Evolutionary conservation across 2,329 filamentous ascomycete species (phyloP).

Genomic region (Colletotrichum sp.): DNA sequence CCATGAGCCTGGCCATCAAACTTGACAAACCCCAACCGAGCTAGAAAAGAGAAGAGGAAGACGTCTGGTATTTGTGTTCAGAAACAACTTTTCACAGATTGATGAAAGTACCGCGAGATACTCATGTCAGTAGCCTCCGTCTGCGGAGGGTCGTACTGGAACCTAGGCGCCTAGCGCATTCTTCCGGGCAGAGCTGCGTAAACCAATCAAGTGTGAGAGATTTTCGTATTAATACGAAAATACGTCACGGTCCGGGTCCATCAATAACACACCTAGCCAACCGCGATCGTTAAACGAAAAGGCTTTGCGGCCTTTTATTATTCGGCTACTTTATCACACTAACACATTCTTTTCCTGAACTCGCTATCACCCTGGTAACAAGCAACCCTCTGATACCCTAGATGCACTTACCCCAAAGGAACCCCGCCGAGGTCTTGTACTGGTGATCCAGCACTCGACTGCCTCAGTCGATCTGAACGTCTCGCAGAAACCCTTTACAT

Average conservation of each 20-base stretch:
- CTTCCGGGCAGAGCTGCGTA: neutral
- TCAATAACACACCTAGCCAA: neutral
- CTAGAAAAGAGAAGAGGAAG: neutral
- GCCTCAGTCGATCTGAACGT: neutral
- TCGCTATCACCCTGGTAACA: neutral
- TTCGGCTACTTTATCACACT: neutral
- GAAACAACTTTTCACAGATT: neutral
- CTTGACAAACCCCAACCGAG: neutral
- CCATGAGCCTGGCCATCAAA: neutral
- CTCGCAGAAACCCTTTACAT: neutral
- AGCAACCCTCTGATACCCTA: no score
- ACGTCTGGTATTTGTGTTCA: neutral
- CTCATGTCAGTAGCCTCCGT: neutral
- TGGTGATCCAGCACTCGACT: neutral
- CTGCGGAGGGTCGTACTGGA: neutral
- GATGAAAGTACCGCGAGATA: neutral
- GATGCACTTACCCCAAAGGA: no score
- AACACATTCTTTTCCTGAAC: neutral
- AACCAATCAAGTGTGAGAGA: neutral
- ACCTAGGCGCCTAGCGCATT: neutral
- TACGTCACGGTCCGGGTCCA: neutral
- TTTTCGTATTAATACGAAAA: slow-evolving; percentile 1
- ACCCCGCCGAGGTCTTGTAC: neutral
- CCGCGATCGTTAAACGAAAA: neutral
- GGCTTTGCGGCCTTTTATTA: neutral